Evolutionary conservation across 305 asterid genomes (phyloP).

Genomic region (Ajuga reptans): DNA sequence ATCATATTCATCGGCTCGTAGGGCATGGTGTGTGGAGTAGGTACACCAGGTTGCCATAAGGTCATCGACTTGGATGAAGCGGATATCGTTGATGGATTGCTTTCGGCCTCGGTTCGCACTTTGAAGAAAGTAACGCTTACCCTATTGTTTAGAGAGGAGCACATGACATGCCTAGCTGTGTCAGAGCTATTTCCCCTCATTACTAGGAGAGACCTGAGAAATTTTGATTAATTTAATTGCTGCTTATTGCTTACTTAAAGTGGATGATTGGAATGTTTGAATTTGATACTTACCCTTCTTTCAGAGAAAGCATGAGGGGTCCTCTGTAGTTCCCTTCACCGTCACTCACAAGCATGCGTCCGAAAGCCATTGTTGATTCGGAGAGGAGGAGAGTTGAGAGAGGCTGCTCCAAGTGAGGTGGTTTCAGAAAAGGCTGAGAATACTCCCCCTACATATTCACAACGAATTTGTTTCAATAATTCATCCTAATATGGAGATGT

Average conservation of each 20-base stretch:
- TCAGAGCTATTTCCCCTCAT: conserved; percentile 89
- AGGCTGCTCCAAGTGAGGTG: conserved; percentile 94
- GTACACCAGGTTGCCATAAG: conserved; percentile 65
- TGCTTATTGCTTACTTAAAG: background rate
- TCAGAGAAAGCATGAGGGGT: conserved; percentile 62
- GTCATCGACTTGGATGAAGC: conserved; percentile 45
- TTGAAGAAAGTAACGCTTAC: conserved; percentile 73
- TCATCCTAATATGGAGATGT: background rate
- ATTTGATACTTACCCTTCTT: conserved; percentile 67
- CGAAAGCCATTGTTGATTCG: conserved; percentile 83
- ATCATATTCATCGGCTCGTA: conserved; percentile 40
- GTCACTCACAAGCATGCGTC: conserved; percentile 58
- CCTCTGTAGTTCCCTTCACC: conserved; percentile 79
- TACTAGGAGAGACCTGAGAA: conserved; percentile 64
- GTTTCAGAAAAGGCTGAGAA: conserved; percentile 90
- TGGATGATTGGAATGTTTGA: background rate
- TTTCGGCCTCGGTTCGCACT: conserved; percentile 46
- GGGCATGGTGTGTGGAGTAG: conserved; percentile 36
- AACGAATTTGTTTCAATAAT: background rate
- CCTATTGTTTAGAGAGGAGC: conserved; percentile 71
- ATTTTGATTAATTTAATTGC: background rate
- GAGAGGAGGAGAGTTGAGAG: conserved; percentile 77
- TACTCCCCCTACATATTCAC: conserved; percentile 58
- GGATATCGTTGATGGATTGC: conserved; percentile 23
- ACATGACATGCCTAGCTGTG: conserved; percentile 77